Percentiles rank a stretch among this genome's conserved stretches.
phyloP scores from a whole-genome alignment of 768 basidiomycete species.

The Pholiota microspora region DNA sequence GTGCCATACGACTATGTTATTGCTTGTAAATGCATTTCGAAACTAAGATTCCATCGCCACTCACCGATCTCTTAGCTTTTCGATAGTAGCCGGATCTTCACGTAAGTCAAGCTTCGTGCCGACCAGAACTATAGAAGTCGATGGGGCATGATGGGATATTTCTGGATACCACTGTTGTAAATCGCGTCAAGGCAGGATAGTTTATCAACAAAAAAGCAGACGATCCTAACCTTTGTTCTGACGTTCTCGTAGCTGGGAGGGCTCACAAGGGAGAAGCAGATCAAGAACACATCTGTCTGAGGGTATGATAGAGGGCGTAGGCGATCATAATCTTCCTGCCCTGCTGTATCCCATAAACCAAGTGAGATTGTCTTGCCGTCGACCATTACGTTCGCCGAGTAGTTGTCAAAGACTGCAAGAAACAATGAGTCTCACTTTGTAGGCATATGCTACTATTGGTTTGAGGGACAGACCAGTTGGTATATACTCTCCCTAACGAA shows the following conservation, averaged over 20 bases:
- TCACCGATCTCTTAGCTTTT: slow-evolving; percentile 90
- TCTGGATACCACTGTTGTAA: slow-evolving; percentile 85
- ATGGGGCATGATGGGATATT: slow-evolving; percentile 95
- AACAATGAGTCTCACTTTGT: slow-evolving; percentile 4
- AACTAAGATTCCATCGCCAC: slow-evolving; percentile 6
- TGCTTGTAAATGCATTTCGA: slow-evolving; percentile 2
- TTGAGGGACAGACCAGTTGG: slow-evolving; percentile 67
- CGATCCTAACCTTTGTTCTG: slow-evolving; percentile 78
- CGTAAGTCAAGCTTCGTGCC: slow-evolving; percentile 98
- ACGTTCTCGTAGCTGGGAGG: slow-evolving; percentile 99
- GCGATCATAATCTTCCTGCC: slow-evolving; percentile 98
- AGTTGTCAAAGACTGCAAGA: slow-evolving; percentile 93
- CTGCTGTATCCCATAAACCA: slow-evolving; percentile 99
- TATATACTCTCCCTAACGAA: slow-evolving; percentile 86
- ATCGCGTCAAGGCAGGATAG: slow-evolving; percentile 11
- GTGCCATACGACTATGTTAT: slow-evolving; percentile 77
- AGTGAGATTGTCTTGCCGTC: slow-evolving; percentile 98
- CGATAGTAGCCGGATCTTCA: slow-evolving; percentile 90
- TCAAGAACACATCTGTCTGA: slow-evolving; percentile 98
- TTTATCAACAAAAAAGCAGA: not conserved
- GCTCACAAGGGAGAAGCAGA: slow-evolving; percentile 97
- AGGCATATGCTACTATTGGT: not conserved
- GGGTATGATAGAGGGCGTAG: slow-evolving; percentile 98
- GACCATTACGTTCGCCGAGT: slow-evolving; percentile 98
- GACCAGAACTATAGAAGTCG: slow-evolving; percentile 89